Evolutionary conservation across 257 asterid species (phyloP).

Genomic region (Gardenia jasminoides): DNA sequence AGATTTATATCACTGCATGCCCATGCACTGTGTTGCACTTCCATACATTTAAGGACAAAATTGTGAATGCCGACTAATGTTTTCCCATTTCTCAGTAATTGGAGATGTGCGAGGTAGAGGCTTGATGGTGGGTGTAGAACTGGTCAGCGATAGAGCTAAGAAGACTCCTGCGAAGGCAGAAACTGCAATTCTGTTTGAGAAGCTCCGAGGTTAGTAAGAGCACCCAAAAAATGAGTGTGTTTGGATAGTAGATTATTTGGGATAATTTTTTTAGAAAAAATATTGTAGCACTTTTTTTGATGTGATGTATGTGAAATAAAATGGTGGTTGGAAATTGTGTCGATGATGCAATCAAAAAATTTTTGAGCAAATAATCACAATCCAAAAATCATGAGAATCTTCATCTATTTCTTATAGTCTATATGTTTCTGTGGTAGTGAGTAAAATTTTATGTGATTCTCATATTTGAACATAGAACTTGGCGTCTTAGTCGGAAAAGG

Average conservation of each 20-base stretch:
- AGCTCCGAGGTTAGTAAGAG: slow-evolving; percentile 72
- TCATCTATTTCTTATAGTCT: background rate
- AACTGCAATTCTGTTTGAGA: slow-evolving; percentile 77
- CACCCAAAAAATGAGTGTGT: slow-evolving; percentile 14
- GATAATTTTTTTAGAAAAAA: too few species aligned
- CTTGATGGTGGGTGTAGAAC: slow-evolving; percentile 86
- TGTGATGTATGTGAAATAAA: too few species aligned
- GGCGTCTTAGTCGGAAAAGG: slow-evolving; percentile 95
- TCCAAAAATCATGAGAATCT: background rate
- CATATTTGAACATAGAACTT: slow-evolving; percentile 50
- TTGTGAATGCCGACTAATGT: background rate
- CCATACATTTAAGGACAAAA: background rate
- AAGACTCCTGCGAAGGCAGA: slow-evolving; percentile 95
- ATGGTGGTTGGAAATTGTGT: too few species aligned
- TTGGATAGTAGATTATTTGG: too few species aligned
- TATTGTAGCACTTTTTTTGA: too few species aligned
- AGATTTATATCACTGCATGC: background rate
- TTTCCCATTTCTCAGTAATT: slow-evolving; percentile 47
- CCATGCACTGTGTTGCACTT: background rate
- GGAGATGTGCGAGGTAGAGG: slow-evolving; percentile 98
- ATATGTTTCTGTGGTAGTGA: background rate
- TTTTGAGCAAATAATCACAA: too few species aligned
- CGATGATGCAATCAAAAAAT: too few species aligned
- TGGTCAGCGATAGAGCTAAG: slow-evolving; percentile 67
- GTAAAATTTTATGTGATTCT: background rate